Percentiles rank a stretch among this genome's conserved stretches.
Conservation (phyloP, 2,329 filamentous ascomycete genomes). For the Claviceps lovelessii region DNA sequence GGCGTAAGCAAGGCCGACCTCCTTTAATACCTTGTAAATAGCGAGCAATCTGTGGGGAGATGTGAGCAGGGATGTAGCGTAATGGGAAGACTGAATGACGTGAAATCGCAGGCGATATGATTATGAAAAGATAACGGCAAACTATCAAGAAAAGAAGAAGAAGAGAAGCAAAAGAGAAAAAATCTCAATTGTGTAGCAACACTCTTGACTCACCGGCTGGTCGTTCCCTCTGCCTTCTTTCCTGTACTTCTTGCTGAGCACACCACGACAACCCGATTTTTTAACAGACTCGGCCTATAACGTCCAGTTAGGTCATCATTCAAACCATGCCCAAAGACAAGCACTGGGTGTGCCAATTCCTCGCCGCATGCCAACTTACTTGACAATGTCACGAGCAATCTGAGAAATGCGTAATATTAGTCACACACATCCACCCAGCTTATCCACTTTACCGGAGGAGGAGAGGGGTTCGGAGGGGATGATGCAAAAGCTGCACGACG, state of each 20-base stretch:
- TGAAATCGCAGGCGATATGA: not conserved
- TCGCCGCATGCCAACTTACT: conserved; percentile 16
- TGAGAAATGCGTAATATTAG: conserved; percentile 6
- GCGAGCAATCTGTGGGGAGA: conserved; percentile 34
- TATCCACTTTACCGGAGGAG: too few relatives aligned
- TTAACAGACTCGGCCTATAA: conserved; percentile 34
- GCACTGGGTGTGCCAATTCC: not conserved
- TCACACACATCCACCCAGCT: not conserved
- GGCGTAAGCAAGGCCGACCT: conserved; percentile 31
- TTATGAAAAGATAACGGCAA: too few relatives aligned
- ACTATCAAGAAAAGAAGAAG: too few relatives aligned
- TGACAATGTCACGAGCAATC: conserved; percentile 30
- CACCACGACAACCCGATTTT: conserved; percentile 74
- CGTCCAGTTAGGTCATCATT: not conserved
- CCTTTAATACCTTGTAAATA: conserved; percentile 42
- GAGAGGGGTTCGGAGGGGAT: too few relatives aligned
- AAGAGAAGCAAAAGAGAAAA: not conserved
- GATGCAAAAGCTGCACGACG: not conserved
- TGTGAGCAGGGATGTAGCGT: not conserved
- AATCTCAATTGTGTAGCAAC: not conserved
- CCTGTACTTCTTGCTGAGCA: conserved; percentile 91
- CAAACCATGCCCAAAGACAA: not conserved
- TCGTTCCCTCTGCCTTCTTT: conserved; percentile 89
- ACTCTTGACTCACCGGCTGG: conserved; percentile 61
- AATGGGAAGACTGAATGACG: too few relatives aligned